A percentile compares a stretch with the other conserved stretches of the same genome.
These are phyloP conservation scores for Eucalyptus tenuipes DNA, from an alignment of 345 rosid genomes.

Conservation along the genomic window DNA sequence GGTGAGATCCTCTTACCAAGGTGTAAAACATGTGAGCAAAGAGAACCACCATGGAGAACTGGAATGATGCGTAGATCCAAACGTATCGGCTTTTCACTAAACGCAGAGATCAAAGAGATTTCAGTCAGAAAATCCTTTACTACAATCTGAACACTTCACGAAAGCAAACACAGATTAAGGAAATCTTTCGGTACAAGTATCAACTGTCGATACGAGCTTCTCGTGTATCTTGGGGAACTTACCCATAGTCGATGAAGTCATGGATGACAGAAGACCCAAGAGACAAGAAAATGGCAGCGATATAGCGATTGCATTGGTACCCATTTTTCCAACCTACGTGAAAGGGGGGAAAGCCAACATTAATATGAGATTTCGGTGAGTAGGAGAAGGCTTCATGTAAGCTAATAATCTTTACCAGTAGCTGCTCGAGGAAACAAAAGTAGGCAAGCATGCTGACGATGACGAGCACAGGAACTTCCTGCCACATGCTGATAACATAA, in stretches of 20 bases:
- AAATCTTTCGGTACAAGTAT: neutral
- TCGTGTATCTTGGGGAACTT: neutral
- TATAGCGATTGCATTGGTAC: slow-evolving; percentile 74
- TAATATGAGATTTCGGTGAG: neutral
- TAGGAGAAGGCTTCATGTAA: neutral
- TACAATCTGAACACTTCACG: neutral
- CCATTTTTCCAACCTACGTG: slow-evolving; percentile 66
- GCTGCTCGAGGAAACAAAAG: slow-evolving; percentile 95
- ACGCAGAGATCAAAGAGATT: neutral
- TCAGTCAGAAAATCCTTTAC: neutral
- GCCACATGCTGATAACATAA: slow-evolving; percentile 60
- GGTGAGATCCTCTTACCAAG: slow-evolving; percentile 35
- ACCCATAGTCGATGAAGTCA: slow-evolving; percentile 96
- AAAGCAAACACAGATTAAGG: neutral
- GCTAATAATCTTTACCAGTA: slow-evolving; percentile 38
- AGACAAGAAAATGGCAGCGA: slow-evolving; percentile 91
- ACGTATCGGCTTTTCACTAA: slow-evolving; percentile 74
- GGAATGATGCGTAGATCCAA: slow-evolving; percentile 80
- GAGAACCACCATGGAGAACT: slow-evolving; percentile 71
- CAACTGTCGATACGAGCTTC: neutral
- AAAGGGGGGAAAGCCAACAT: neutral
- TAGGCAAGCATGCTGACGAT: slow-evolving; percentile 85
- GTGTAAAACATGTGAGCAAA: slow-evolving; percentile 83
- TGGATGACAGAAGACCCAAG: slow-evolving; percentile 71
- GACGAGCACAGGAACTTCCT: slow-evolving; percentile 77